phyloP scores from a whole-genome alignment of 2,329 filamentous ascomycete genomes.

The Ramichloridium luteum region DNA sequence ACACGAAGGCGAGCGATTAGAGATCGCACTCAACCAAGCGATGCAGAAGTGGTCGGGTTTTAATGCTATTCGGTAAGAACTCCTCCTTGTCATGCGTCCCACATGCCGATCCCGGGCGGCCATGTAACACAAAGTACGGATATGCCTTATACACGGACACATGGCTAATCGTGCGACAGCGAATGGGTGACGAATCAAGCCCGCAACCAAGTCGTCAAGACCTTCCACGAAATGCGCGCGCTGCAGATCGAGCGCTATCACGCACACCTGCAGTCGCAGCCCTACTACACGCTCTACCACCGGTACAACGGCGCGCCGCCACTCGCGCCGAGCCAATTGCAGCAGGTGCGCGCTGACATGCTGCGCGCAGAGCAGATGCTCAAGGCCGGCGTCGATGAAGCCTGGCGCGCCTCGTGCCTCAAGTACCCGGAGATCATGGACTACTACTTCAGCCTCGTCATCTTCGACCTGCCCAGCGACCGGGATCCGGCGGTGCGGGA shows the following conservation, averaged over 20 bases:
- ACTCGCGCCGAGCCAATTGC: constrained; percentile 29
- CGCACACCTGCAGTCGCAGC: constrained; percentile 31
- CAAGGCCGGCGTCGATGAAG: constrained; percentile 64
- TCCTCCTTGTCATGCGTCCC: neutral
- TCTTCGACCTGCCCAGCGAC: constrained; percentile 52
- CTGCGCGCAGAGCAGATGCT: constrained; percentile 51
- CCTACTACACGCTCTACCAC: constrained; percentile 36
- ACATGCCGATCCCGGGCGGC: neutral
- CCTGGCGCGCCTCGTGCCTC: constrained; percentile 64
- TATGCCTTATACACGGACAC: neutral
- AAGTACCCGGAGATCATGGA: constrained; percentile 71
- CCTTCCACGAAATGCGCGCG: constrained; percentile 30
- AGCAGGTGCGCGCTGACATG: constrained; percentile 41
- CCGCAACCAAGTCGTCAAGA: constrained; percentile 32
- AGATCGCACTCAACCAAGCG: constrained; percentile 23
- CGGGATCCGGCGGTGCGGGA: constrained; percentile 26
- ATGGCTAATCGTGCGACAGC: constrained; percentile 17
- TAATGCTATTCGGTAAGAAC: constrained; percentile 19
- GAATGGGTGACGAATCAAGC: constrained; percentile 37
- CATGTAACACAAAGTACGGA: neutral
- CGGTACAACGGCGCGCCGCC: constrained; percentile 34
- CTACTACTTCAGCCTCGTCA: constrained; percentile 64
- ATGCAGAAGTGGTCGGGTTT: constrained; percentile 19
- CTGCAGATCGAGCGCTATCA: constrained; percentile 31
- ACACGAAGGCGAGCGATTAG: constrained; percentile 23